A percentile compares a stretch with the other conserved stretches of the same genome.
Conservation (phyloP, 1,284 basidiomycete species). For the Coniophora puteana region DNA sequence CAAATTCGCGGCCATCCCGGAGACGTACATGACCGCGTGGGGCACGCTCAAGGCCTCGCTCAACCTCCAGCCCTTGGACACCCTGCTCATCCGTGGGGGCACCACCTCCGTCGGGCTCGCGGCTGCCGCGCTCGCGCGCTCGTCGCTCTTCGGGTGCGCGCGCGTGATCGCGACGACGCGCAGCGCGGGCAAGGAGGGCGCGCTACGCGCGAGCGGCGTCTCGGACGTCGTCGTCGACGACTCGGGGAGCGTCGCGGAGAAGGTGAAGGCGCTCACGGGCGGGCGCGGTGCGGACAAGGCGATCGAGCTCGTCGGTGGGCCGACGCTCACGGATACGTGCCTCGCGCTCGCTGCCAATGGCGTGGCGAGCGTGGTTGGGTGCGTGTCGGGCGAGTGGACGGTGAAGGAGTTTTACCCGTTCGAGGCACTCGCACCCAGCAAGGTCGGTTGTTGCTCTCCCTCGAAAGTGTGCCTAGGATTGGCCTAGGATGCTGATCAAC, state of each 20-base stretch:
- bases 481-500: neutral
- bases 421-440: slow-evolving; percentile 13
- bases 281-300: slow-evolving; percentile 19
- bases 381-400: slow-evolving; percentile 18
- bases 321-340: slow-evolving; percentile 18
- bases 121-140: slow-evolving; percentile 18
- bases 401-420: slow-evolving; percentile 18
- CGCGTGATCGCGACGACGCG: slow-evolving; percentile 20
- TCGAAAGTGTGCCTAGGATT: neutral
- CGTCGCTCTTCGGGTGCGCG: slow-evolving; percentile 15
- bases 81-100: slow-evolving; percentile 20
- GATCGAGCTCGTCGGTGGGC: slow-evolving; percentile 19
- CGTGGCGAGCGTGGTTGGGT: slow-evolving; percentile 17
- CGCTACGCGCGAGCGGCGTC: slow-evolving; percentile 13
- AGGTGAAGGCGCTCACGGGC: slow-evolving; percentile 16
- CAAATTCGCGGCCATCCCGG: slow-evolving; percentile 22
- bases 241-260: slow-evolving; percentile 12
- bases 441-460: slow-evolving; percentile 10
- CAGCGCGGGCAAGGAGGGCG: slow-evolving; percentile 10
- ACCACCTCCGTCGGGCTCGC: slow-evolving; percentile 22
- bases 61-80: slow-evolving; percentile 13
- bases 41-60: slow-evolving; percentile 13
- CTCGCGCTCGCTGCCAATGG: slow-evolving; percentile 13
- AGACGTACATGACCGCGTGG: slow-evolving; percentile 22
- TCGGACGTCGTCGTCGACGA: slow-evolving; percentile 18